Base-by-base conservation (phyloP, 495 filamentous ascomycete species). In the Neurospora sp. region DNA sequence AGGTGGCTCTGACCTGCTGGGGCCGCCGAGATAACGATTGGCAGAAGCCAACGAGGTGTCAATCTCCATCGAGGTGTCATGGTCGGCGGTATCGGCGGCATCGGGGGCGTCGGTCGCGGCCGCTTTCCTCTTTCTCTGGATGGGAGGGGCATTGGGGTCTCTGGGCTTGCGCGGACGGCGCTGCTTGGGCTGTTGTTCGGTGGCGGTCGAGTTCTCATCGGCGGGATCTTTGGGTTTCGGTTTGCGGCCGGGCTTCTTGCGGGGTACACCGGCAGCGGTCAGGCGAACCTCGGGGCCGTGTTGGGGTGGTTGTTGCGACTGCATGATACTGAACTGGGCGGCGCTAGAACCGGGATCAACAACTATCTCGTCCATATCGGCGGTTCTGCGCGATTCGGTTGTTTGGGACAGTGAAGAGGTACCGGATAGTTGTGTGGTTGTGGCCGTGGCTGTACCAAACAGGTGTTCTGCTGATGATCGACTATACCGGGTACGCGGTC, bases 121-220 rank as follows among this genome's bases (percentile, higher is more conserved):
- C 4, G 78, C 76, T 81, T 87, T 88, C 77, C 84, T 82, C 73
- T 87, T 87, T 61, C 87, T 82, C 75, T 82, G 84, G 22, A 81
- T 77, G 9, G 87, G 84, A 8, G 87, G 82, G 18, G 85, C 84
- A 75, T 86, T 86, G 20, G 87, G 85, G 65, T 90, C 88, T 74
- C 83, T 86, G 12, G 87, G 85, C 73, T 89, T 89, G 68, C 87
- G 77, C 12, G 84, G 80, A 70, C 85, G 85, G 69, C 86, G 85
- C 59, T 82, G 81, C 77, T 89, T 90, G 22, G 85, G 79, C 44
- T 77, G 80, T 31, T 61, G 53, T 22, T 86, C 84, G 65, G 81
- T 69, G 47, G 74, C 77, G n/a, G 76, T 79, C 75, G 85, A 81
- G 44, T 75, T 81, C 7, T 78, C 82, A 22, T 87, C 85, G 69